These are phyloP conservation scores for Arthrobotrys megalospora DNA, from an alignment of 2,329 filamentous ascomycete genomes.

Conservation along the genomic window DNA sequence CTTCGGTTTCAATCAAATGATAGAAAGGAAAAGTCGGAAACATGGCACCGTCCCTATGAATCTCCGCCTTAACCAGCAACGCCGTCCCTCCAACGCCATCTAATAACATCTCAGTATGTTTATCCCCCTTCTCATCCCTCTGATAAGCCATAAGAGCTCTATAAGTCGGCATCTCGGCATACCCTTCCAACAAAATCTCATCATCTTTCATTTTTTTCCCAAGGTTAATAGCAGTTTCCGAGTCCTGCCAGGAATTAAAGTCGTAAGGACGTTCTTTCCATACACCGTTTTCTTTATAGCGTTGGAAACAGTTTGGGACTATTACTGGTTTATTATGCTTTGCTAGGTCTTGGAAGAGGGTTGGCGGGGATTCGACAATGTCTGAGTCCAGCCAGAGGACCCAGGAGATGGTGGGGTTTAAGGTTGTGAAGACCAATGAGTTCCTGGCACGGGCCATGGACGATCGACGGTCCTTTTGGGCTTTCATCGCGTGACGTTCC, in stretches of 20 bases:
- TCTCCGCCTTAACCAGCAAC: constrained; percentile 93
- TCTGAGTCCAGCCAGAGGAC: constrained; percentile 96
- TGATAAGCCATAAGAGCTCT: constrained; percentile 91
- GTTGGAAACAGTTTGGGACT: constrained; percentile 95
- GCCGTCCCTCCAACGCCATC: constrained; percentile 96
- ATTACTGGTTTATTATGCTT: constrained; percentile 89
- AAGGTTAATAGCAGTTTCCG: constrained; percentile 81
- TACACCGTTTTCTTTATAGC: constrained; percentile 79
- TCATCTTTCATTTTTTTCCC: constrained; percentile 86
- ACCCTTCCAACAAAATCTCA: constrained; percentile 93
- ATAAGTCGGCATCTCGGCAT: constrained; percentile 92
- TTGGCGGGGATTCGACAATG: constrained; percentile 86
- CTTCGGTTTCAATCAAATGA: constrained; percentile 96
- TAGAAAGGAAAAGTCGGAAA: constrained; percentile 98
- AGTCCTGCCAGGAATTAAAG: constrained; percentile 98
- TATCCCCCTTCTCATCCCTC: constrained; percentile 73
- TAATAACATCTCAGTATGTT: constrained; percentile 78
- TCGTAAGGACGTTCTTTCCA: constrained; percentile 87
- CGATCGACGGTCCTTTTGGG: constrained; percentile 87
- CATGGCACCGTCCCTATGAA: constrained; percentile 98
- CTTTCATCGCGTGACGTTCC: constrained; percentile 90
- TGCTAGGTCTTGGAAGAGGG: constrained; percentile 92
- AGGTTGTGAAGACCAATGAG: constrained; percentile 92
- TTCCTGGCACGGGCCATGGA: constrained; percentile 96
- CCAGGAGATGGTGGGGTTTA: constrained; percentile 93